These are phyloP conservation scores for Colletotrichum shisoi DNA, from an alignment of 2,329 filamentous ascomycete species.

Conservation along the genomic window DNA sequence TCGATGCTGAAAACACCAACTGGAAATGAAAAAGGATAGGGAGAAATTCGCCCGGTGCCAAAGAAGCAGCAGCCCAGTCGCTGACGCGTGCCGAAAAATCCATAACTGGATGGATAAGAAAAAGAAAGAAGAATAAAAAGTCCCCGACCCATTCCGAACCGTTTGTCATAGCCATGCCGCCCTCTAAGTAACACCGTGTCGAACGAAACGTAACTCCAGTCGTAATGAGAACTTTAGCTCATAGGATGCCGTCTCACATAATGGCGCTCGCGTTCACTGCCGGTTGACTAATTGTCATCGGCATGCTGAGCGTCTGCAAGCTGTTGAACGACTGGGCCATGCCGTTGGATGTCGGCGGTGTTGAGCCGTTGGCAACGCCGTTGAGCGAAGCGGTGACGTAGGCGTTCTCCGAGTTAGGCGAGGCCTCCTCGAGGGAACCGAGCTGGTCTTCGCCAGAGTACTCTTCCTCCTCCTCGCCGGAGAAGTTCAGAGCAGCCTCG, in stretches of 20 bases:
- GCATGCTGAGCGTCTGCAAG: conserved; percentile 69
- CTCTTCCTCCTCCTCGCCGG: conserved; percentile 87
- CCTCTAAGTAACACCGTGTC: conserved; percentile 38
- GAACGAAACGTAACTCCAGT: conserved; percentile 39
- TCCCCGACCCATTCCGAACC: conserved; percentile 31
- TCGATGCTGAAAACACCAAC: conserved; percentile 33
- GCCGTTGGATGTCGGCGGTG: conserved; percentile 44
- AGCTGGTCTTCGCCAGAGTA: conserved; percentile 83
- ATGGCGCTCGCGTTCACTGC: conserved; percentile 56
- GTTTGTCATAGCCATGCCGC: conserved; percentile 38
- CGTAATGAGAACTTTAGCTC: conserved; percentile 34
- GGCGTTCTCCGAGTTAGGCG: conserved; percentile 73
- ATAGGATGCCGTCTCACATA: conserved; percentile 48
- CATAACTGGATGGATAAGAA: conserved; percentile 31
- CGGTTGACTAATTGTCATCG: conserved; percentile 69
- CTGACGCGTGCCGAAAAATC: conserved; percentile 35
- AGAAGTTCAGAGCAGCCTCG: conserved; percentile 67
- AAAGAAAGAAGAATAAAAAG: conserved; percentile 22
- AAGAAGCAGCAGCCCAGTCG: conserved; percentile 30
- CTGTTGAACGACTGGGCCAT: conserved; percentile 59
- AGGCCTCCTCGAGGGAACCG: conserved; percentile 79
- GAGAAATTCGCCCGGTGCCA: conserved; percentile 30
- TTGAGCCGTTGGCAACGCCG: conserved; percentile 50
- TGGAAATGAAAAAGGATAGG: conserved; percentile 4
- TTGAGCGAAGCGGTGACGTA: conserved; percentile 65